Evolutionary conservation across 1,284 basidiomycete genomes (phyloP).

Genomic region (Xerocomus minutiporus): DNA sequence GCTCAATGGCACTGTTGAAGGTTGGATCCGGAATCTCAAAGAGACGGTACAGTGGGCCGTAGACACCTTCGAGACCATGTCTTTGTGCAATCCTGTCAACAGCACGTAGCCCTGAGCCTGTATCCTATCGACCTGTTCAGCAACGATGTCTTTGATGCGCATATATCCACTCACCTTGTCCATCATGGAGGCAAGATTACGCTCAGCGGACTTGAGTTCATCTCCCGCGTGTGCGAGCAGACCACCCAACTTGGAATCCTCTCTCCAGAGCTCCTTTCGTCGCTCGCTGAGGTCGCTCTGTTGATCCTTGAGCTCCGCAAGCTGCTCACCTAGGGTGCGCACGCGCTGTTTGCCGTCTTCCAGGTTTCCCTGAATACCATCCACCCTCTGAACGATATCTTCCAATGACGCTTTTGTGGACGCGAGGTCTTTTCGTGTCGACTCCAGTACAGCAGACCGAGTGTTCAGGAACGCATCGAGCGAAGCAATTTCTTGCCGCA

Average conservation of each 20-base stretch:
- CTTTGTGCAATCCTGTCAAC: conserved; percentile 79
- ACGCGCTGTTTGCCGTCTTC: conserved; percentile 73
- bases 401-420: conserved; percentile 44
- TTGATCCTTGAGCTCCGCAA: conserved; percentile 64
- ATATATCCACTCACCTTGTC: conserved; percentile 66
- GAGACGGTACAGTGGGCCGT: conserved; percentile 91
- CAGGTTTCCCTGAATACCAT: conserved; percentile 62
- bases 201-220: conserved; percentile 77
- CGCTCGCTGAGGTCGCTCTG: conserved; percentile 72
- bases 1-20: conserved; percentile 91
- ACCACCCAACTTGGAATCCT: conserved; percentile 85
- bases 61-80: conserved; percentile 73
- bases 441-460: conserved; percentile 50
- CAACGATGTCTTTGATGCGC: background rate
- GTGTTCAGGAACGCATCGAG: conserved; percentile 54
- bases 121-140: conserved; percentile 57
- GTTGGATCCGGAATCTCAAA: conserved; percentile 87
- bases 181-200: conserved; percentile 86
- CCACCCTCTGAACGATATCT: conserved; percentile 58
- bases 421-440: conserved; percentile 43
- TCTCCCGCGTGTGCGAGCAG: conserved; percentile 73
- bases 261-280: conserved; percentile 92
- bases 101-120: conserved; percentile 79
- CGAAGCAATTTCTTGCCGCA: conserved; percentile 69
- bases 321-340: conserved; percentile 63